phyloP scores from a whole-genome alignment of 257 asterid genomes.

The Jacaranda mimosifolia region DNA sequence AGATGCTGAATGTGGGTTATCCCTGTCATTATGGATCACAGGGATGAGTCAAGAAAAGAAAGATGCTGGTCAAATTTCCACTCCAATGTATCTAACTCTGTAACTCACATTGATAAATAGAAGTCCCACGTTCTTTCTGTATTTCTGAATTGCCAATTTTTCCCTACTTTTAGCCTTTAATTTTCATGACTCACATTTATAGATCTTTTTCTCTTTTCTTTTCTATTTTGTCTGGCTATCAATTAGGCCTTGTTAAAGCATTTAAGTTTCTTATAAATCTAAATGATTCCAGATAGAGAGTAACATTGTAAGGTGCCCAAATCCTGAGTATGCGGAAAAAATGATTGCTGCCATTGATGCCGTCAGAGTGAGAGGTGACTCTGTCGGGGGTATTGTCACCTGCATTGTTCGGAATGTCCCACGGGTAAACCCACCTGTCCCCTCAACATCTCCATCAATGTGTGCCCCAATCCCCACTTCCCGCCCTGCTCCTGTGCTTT shows the following conservation, averaged over 20 bases:
- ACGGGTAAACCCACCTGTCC: slow-evolving; percentile 58
- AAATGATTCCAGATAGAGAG: slow-evolving; percentile 72
- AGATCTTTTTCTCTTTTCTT: not conserved
- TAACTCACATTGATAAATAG: not conserved
- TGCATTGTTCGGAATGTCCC: slow-evolving; percentile 95
- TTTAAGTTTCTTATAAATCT: slow-evolving; percentile 15
- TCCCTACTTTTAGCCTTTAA: not conserved
- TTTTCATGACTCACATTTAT: slow-evolving; percentile 6
- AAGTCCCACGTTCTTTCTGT: slow-evolving; percentile 18
- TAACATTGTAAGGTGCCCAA: slow-evolving; percentile 91
- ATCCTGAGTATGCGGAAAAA: slow-evolving; percentile 94
- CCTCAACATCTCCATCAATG: not conserved
- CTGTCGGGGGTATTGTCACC: slow-evolving; percentile 98
- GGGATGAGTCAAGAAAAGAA: slow-evolving; percentile 20
- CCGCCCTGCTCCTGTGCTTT: slow-evolving; percentile 1
- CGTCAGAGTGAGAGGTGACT: slow-evolving; percentile 93
- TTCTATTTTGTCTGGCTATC: slow-evolving; percentile 14
- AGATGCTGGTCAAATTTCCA: slow-evolving; percentile 13
- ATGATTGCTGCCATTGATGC: slow-evolving; percentile 98
- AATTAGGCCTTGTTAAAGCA: slow-evolving; percentile 21
- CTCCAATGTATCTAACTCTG: not conserved
- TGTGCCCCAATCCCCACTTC: slow-evolving; percentile 2
- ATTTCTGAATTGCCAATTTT: slow-evolving; percentile 21
- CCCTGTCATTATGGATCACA: slow-evolving; percentile 14
- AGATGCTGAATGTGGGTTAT: slow-evolving; percentile 16